Evolutionary conservation across 805 yeast genomes (phyloP), one percentile per base, ranked within the genome.

Genomic region (Lachancea sp.): DNA sequence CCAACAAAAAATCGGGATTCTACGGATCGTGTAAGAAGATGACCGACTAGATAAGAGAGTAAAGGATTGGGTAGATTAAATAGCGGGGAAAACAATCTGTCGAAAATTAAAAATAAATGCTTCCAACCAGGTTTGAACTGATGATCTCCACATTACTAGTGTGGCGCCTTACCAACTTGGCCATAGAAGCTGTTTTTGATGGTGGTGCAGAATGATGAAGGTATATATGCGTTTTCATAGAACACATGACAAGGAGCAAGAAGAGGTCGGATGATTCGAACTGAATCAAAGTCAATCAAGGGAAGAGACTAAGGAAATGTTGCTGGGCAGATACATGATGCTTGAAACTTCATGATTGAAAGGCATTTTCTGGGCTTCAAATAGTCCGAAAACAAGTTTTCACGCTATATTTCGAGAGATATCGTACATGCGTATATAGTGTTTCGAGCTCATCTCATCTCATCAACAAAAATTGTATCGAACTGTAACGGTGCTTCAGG

Each of bases 61-160:
- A 22, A 22, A 22, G 4, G 8, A 22, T 22, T 22, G 25, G 25
- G 25, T 22, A 22, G 25, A 22, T 22, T 4, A 22, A n/a, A n/a
- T n/a, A n/a, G n/a, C n/a, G n/a, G n/a, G n/a, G n/a, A n/a, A n/a
- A n/a, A n/a, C n/a, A n/a, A n/a, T n/a, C n/a, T n/a, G n/a, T n/a
- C n/a, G n/a, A n/a, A n/a, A n/a, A n/a, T n/a, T n/a, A 38, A 38
- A 38, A 43, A 36, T 2, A 53, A 49, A 31, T 76, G 81, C 81
- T 79, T 72, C 78, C 77, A 77, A 75, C 78, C 82, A 77, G 82
- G 77, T 68, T 78, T 73, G 82, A 78, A 78, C 83, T 77, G 82
- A 80, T 79, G 85, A 80, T 81, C 85, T 79, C 80, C 79, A 81
- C 86, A 81, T 81, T 81, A 81, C 86, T 79, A 81, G 86, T 81